Percentiles rank a stretch among this genome's conserved stretches.
phyloP scores from a whole-genome alignment of 768 basidiomycete genomes.

The Rhodocollybia butyracea region DNA sequence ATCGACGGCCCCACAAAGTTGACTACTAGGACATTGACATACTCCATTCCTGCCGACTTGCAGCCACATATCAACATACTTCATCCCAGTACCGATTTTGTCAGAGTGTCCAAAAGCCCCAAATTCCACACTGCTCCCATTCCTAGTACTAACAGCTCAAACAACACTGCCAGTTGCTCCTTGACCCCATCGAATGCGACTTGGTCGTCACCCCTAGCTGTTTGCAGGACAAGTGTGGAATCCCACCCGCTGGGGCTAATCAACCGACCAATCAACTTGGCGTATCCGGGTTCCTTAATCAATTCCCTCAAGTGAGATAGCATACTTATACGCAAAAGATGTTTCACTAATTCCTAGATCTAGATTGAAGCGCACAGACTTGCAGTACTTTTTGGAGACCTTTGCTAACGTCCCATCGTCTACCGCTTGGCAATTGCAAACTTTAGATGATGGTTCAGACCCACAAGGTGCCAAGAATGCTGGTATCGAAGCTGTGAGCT shows the following conservation, averaged over 20 bases:
- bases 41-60: constrained; percentile 31
- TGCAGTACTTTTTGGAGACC: constrained; percentile 13
- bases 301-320: constrained; percentile 9
- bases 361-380: constrained; percentile 14
- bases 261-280: constrained; percentile 19
- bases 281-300: constrained; percentile 23
- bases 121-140: constrained; percentile 13
- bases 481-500: constrained; percentile 30
- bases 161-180: constrained; percentile 29
- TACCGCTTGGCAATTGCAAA: constrained; percentile 24
- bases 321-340: not conserved
- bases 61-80: constrained; percentile 26
- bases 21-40: constrained; percentile 31
- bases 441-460: constrained; percentile 29
- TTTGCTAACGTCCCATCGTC: constrained; percentile 17
- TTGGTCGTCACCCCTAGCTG: constrained; percentile 20
- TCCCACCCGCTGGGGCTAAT: constrained; percentile 21
- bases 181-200: constrained; percentile 12
- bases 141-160: constrained; percentile 20
- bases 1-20: constrained; percentile 18
- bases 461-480: constrained; percentile 23
- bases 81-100: constrained; percentile 31
- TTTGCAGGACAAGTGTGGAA: constrained; percentile 23
- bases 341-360: not conserved
- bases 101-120: constrained; percentile 14